These are phyloP conservation scores for Plasmodium adleri DNA, from an alignment of 169 alveolate species.

Conservation along the genomic window DNA sequence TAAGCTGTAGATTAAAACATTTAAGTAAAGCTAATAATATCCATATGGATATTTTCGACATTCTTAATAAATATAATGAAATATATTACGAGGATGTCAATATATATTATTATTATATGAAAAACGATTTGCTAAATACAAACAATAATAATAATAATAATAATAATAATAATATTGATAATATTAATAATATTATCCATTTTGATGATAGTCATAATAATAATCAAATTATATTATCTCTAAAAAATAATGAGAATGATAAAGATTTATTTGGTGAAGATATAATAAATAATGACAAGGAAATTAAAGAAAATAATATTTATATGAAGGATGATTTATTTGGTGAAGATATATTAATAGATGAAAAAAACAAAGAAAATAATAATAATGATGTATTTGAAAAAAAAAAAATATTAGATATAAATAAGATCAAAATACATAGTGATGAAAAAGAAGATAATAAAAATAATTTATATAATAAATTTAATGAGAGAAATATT, in stretches of 20 bases:
- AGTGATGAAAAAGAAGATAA: neutral
- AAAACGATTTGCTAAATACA: conserved; percentile 4
- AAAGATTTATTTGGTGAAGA: neutral
- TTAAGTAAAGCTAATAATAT: neutral
- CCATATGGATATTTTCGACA: conserved; percentile 8
- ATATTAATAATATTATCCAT: neutral
- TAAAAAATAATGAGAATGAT: neutral
- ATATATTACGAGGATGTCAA: conserved; percentile 62
- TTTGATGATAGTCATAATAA: neutral
- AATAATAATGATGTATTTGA: neutral
- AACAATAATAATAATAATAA: conserved; percentile 22
- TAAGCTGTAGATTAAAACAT: conserved; percentile 19
- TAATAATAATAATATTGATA: neutral
- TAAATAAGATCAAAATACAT: neutral
- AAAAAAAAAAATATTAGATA: neutral
- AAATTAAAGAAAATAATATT: neutral
- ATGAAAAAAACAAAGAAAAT: conserved; percentile 18
- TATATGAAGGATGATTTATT: conserved; percentile 48
- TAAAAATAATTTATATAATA: neutral
- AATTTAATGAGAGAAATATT: conserved; percentile 16
- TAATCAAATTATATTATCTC: neutral
- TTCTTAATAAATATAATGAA: conserved; percentile 41
- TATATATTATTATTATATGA: conserved; percentile 36
- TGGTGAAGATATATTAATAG: conserved; percentile 54
- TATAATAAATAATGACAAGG: neutral